These are phyloP conservation scores for Tolypocladium cylindrosporum DNA, from an alignment of 2,329 filamentous ascomycete genomes.

Conservation along the genomic window DNA sequence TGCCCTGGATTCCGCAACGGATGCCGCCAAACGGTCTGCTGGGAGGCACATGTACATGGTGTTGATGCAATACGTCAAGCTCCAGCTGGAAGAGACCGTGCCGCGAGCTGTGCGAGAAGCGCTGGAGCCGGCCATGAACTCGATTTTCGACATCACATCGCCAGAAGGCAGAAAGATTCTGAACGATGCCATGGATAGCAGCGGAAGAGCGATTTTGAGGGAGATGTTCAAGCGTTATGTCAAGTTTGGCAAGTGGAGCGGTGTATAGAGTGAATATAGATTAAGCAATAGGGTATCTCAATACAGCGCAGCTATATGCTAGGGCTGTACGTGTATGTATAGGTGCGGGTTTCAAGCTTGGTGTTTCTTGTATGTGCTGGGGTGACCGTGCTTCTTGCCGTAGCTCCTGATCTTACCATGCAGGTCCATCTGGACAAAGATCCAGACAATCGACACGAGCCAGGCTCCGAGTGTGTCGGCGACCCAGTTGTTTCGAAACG, in stretches of 20 bases:
- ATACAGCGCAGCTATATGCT: constrained; percentile 1
- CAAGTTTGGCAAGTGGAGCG: constrained; percentile 56
- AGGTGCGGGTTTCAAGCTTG: neutral
- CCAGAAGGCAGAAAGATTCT: constrained; percentile 44
- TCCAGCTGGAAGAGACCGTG: constrained; percentile 48
- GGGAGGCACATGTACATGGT: constrained; percentile 53
- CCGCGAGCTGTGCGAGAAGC: constrained; percentile 40
- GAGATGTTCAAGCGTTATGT: constrained; percentile 49
- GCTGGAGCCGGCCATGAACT: constrained; percentile 47
- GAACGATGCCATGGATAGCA: constrained; percentile 49
- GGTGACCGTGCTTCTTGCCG: constrained; percentile 48
- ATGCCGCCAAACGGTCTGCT: constrained; percentile 50
- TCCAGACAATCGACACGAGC: constrained; percentile 43
- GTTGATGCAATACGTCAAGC: constrained; percentile 48
- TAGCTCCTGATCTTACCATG: constrained; percentile 48
- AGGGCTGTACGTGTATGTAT: neutral
- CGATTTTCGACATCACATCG: constrained; percentile 48
- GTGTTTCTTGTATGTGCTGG: constrained; percentile 34
- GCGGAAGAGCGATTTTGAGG: constrained; percentile 47
- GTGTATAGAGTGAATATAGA: constrained; percentile 28
- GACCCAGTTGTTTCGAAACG: constrained; percentile 47
- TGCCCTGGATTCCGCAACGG: constrained; percentile 47
- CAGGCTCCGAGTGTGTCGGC: constrained; percentile 48
- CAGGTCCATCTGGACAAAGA: constrained; percentile 46
- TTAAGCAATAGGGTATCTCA: constrained; percentile 4